These are phyloP conservation scores for Nissolia schottii DNA, from an alignment of 306 rosid species.

Conservation along the genomic window DNA sequence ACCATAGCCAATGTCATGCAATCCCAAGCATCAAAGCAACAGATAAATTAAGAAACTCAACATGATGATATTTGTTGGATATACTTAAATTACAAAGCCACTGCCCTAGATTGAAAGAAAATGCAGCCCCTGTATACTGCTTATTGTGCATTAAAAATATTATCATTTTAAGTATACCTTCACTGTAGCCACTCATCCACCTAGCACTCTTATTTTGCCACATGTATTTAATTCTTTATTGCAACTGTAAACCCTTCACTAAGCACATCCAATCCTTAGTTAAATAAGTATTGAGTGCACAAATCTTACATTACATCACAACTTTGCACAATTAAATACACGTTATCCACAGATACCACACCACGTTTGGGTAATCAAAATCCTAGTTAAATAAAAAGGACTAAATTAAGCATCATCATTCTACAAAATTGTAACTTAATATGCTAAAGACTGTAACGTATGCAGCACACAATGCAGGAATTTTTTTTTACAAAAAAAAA, in stretches of 20 bases:
- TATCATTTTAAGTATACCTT: not conserved
- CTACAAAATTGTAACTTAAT: not conserved
- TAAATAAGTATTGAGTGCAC: not conserved
- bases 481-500: no score
- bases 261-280: not conserved
- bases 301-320: not conserved
- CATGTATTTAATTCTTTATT: not conserved
- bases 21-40: not conserved
- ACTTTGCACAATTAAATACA: not conserved
- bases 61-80: not conserved
- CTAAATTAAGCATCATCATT: not conserved
- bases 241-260: conserved; percentile 1
- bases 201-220: not conserved
- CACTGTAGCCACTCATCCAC: not conserved
- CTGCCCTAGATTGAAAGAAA: not conserved
- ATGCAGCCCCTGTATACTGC: not conserved
- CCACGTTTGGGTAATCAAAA: not conserved
- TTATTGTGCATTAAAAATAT: conserved; percentile 1
- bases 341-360: not conserved
- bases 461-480: not conserved
- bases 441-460: not conserved
- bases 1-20: not conserved
- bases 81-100: not conserved
- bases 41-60: conserved; percentile 11
- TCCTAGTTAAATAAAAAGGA: not conserved